Conservation (phyloP, 2,329 filamentous ascomycete species). For the Lasiodiplodia citricola region DNA sequence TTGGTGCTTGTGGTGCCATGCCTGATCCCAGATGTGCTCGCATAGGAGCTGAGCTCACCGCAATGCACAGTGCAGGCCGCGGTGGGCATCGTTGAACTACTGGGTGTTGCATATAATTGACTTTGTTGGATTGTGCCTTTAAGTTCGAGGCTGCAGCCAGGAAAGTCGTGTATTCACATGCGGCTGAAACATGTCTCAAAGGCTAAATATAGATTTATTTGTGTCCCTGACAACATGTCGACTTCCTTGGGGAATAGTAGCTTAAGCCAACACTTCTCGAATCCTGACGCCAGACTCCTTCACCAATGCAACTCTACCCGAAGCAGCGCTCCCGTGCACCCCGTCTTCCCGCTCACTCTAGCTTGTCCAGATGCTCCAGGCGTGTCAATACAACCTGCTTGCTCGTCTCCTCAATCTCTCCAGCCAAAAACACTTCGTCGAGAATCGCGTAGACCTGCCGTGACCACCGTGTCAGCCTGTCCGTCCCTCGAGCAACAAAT, state of each 20-base stretch:
- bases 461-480: slow-evolving; percentile 28
- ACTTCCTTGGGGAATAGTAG: background rate
- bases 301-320: slow-evolving; percentile 6
- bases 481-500: background rate
- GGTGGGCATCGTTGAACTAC: background rate
- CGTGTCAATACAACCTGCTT: slow-evolving; percentile 96
- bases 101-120: background rate
- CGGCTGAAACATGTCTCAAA: background rate
- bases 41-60: background rate
- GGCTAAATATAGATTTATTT: slow-evolving; percentile 6
- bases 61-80: background rate
- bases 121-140: background rate
- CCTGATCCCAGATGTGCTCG: background rate
- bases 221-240: background rate
- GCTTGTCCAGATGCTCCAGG: slow-evolving; percentile 92
- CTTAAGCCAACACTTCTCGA: background rate
- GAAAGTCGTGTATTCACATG: background rate
- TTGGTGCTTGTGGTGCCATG: background rate
- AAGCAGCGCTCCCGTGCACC: background rate
- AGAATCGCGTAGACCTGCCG: slow-evolving; percentile 90
- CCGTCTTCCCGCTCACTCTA: slow-evolving; percentile 65
- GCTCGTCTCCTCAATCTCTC: slow-evolving; percentile 98
- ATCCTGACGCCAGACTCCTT: slow-evolving; percentile 14
- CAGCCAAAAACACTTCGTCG: slow-evolving; percentile 96
- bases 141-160: background rate